Evolutionary conservation across 331 rosid species (phyloP).

Genomic region (Prunus yedoensis): DNA sequence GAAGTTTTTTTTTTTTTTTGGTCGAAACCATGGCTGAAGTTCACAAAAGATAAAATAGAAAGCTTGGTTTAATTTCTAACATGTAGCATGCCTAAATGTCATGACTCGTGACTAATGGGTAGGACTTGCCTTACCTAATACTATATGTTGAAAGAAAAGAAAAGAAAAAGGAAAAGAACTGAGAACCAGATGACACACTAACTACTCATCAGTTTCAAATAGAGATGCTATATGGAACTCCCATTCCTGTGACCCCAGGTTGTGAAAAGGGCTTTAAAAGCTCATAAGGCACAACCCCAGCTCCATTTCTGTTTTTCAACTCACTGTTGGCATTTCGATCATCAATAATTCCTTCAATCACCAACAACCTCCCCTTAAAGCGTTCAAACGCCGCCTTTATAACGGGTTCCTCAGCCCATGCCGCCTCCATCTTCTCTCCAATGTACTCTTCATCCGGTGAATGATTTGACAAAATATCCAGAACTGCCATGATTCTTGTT

Average conservation of each 20-base stretch:
- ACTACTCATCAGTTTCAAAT: constrained; percentile 34
- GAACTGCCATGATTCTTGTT: constrained; percentile 58
- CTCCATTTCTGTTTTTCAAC: constrained; percentile 67
- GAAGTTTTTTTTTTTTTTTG: too few species aligned
- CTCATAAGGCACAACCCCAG: constrained; percentile 65
- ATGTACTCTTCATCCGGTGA: constrained; percentile 82
- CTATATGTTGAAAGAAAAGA: background rate
- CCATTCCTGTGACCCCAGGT: constrained; percentile 73
- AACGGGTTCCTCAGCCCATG: constrained; percentile 59
- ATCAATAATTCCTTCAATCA: constrained; percentile 52
- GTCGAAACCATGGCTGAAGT: too few species aligned
- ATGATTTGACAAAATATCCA: constrained; percentile 66
- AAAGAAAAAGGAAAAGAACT: background rate
- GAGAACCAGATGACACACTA: background rate
- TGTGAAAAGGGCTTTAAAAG: constrained; percentile 70
- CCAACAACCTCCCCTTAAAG: constrained; percentile 47
- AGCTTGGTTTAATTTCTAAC: too few species aligned
- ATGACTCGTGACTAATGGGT: background rate
- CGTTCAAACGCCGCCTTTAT: constrained; percentile 57
- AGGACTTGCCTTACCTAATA: too few species aligned
- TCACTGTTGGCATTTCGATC: constrained; percentile 41
- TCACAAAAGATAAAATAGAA: too few species aligned
- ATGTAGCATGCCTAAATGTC: background rate
- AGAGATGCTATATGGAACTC: constrained; percentile 80
- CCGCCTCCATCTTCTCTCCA: constrained; percentile 55